Evolutionary conservation across 352 stramenopile genomes (phyloP).

Genomic region (Phytophthora rubi): DNA sequence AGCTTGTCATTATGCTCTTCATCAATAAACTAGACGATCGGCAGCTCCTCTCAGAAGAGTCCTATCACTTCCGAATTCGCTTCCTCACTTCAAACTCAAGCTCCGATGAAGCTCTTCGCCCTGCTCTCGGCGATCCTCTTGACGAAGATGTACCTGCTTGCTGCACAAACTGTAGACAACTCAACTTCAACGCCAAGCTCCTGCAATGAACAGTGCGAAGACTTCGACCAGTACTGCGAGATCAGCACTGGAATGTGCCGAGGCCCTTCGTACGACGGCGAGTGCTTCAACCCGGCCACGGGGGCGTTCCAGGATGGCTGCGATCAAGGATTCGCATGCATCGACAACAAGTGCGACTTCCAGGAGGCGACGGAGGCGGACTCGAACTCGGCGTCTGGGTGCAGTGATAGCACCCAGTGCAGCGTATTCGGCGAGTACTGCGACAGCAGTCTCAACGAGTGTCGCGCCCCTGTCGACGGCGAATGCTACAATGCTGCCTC

Average conservation of each 20-base stretch:
- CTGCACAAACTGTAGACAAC: slow-evolving; percentile 10
- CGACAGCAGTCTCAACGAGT: neutral
- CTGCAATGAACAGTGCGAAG: slow-evolving; percentile 27
- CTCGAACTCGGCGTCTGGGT: slow-evolving; percentile 5
- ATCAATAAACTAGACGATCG: too few relatives aligned
- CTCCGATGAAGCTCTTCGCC: too few relatives aligned
- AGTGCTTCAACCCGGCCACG: slow-evolving; percentile 26
- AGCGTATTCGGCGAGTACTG: neutral
- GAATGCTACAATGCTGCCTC: neutral
- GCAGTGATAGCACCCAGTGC: neutral
- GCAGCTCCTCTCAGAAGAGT: too few relatives aligned
- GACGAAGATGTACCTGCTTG: neutral
- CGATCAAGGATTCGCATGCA: slow-evolving; percentile 23
- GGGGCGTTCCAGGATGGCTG: slow-evolving; percentile 23
- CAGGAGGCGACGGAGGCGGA: neutral
- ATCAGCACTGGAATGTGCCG: slow-evolving; percentile 15
- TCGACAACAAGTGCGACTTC: slow-evolving; percentile 32
- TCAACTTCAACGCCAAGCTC: slow-evolving; percentile 1
- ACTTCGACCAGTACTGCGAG: slow-evolving; percentile 39
- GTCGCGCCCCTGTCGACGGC: neutral
- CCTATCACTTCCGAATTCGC: too few relatives aligned
- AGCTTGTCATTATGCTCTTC: too few relatives aligned
- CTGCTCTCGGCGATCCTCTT: too few relatives aligned
- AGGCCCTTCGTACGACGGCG: slow-evolving; percentile 15
- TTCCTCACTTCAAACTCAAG: too few relatives aligned